Evolutionary conservation across 345 rosid genomes (phyloP).

Genomic region (Eucalyptus marginata): DNA sequence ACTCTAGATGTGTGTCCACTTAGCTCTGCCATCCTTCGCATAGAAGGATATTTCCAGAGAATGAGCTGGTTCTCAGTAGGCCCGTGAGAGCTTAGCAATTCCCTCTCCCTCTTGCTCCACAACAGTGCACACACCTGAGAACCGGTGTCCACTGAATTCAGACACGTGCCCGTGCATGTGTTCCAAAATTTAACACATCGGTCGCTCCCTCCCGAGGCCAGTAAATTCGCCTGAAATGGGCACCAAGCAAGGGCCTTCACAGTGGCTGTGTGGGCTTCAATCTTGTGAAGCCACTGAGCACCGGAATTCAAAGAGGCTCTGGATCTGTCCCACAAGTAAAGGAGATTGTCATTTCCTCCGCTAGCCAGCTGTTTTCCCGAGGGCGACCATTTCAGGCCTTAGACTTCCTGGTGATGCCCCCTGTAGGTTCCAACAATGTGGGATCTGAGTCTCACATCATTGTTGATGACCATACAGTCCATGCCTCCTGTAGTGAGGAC

Average conservation of each 20-base stretch:
- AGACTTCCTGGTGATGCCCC: conserved; percentile 26
- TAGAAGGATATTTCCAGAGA: conserved; percentile 36
- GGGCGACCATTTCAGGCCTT: conserved; percentile 32
- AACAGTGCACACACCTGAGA: conserved; percentile 31
- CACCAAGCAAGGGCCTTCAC: conserved; percentile 43
- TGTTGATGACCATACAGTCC: conserved; percentile 21
- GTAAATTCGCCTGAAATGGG: conserved; percentile 25
- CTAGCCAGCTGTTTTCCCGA: conserved; percentile 33
- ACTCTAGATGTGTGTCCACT: conserved; percentile 34
- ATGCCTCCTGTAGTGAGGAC: conserved; percentile 31
- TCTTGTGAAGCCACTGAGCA: conserved; percentile 28
- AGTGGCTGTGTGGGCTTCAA: conserved; percentile 20
- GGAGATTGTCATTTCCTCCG: conserved; percentile 31
- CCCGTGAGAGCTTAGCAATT: conserved; percentile 36
- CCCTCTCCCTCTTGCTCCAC: conserved; percentile 29
- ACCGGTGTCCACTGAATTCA: conserved; percentile 25
- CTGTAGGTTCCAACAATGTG: conserved; percentile 20
- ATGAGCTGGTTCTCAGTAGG: conserved; percentile 22
- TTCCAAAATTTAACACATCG: conserved; percentile 29
- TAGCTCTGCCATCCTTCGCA: conserved; percentile 30
- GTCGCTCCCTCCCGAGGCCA: conserved; percentile 24
- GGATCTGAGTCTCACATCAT: conserved; percentile 19
- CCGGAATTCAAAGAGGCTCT: conserved; percentile 8
- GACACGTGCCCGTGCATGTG: conserved; percentile 24
- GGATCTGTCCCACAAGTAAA: conserved; percentile 30